Base-by-base conservation (phyloP, 2,329 filamentous ascomycete species). In the Colletotrichum melonis region DNA sequence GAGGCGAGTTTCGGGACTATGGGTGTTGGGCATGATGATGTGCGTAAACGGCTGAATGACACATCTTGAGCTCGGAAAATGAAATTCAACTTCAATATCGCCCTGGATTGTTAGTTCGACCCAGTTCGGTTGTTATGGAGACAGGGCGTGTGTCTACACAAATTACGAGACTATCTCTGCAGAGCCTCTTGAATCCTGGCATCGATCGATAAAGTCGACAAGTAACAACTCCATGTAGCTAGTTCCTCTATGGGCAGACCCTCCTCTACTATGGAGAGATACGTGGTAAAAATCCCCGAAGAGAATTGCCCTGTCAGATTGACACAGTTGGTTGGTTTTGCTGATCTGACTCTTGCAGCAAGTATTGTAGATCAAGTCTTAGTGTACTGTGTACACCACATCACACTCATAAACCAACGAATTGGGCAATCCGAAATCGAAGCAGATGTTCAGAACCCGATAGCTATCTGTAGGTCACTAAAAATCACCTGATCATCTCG, bases 31-130 rank as follows among this genome's bases (percentile, higher is more conserved):
- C 58, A 46, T 9, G 26, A 59, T 59, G 30, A 59, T 46, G 58
- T 62, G 38, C 59, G 59, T 62, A 49, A 49, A 62, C 59, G 59
- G 24, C 59, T 49, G 59, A 49, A 62, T 28, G 16, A 49, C 42
- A n/a, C 35, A 30, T 49, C 35, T 22, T 11, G 19, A n/a, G 5
- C 16, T n/a, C 42, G 42, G 19, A 9, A 49, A 49, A 49, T 16
- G 38, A 7, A 42, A 42, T 42, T 16, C 42, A 49, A 49, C 42
- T 3, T 49, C 42, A 49, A n/a, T 4, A 9, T 49, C 42, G 42
- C 14, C 16, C 16, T 49, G 14, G 14, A 42, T 49, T 9, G 3
- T 4, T 49, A 9, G 19, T 49, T 49, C 16, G 42, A n/a, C 42
- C 19, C 42, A 9, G 19, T 49, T 49, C 42, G 9, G n/a, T 49